These are phyloP conservation scores for Zygosaccharomyces bisporus DNA, from an alignment of 805 yeast species.

Conservation along the genomic window DNA sequence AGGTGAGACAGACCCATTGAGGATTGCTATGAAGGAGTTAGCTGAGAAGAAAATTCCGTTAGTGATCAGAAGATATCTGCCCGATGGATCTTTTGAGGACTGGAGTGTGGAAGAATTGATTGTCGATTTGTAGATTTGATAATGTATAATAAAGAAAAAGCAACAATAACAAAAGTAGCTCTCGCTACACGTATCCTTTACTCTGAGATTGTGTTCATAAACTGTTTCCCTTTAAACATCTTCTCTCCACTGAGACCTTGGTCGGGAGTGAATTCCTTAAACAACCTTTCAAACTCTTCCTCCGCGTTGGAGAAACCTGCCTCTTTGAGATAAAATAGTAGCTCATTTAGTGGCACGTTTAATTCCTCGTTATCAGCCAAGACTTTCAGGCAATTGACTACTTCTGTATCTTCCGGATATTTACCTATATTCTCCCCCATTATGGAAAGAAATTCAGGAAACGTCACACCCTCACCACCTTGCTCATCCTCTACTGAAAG, in stretches of 20 bases:
- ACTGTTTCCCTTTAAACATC: conserved; percentile 57
- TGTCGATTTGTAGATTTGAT: conserved; percentile 56
- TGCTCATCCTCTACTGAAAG: conserved; percentile 28
- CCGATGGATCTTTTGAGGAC: conserved; percentile 95
- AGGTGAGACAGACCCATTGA: conserved; percentile 98
- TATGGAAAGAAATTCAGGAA: conserved; percentile 61
- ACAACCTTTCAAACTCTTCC: conserved; percentile 46
- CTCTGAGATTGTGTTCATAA: conserved; percentile 49
- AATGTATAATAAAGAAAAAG: conserved; percentile 5
- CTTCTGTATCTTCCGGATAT: conserved; percentile 49
- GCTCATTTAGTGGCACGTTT: conserved; percentile 45
- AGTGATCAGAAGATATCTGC: conserved; percentile 91
- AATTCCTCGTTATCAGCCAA: conserved; percentile 41
- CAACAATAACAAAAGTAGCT: not conserved
- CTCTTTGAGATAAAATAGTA: conserved; percentile 49
- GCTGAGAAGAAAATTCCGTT: conserved; percentile 93
- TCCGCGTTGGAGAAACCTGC: conserved; percentile 37
- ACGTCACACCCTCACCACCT: conserved; percentile 42
- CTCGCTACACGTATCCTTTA: conserved; percentile 1
- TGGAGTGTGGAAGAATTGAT: conserved; percentile 99
- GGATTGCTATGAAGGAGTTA: conserved; percentile 95
- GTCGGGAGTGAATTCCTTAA: conserved; percentile 53
- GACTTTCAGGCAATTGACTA: conserved; percentile 56
- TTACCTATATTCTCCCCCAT: conserved; percentile 54
- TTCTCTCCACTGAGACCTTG: conserved; percentile 54